Evolutionary conservation across 495 filamentous ascomycete species (phyloP).

Genomic region (Echria macrotheca): DNA sequence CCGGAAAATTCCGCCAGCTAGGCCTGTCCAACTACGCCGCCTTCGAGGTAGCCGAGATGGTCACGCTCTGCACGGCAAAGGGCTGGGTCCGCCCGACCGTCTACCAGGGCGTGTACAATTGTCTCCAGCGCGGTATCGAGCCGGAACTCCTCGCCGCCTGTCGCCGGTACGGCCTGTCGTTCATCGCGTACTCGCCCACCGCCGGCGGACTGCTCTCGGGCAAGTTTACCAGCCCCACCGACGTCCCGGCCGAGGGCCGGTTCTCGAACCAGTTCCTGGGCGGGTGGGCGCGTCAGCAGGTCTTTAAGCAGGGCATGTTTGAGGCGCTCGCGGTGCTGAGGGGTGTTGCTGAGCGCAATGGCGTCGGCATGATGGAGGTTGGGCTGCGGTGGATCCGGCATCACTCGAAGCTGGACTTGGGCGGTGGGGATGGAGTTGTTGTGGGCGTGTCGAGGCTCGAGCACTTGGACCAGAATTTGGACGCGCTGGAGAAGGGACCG

Average conservation of each 20-base stretch:
- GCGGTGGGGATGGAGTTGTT: slow-evolving; percentile 57
- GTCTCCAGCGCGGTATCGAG: slow-evolving; percentile 63
- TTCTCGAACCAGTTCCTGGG: slow-evolving; percentile 46
- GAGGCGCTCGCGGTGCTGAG: slow-evolving; percentile 64
- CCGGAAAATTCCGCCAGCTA: slow-evolving; percentile 72
- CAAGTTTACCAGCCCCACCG: slow-evolving; percentile 46
- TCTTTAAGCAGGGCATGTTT: slow-evolving; percentile 69
- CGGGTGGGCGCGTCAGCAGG: slow-evolving; percentile 58
- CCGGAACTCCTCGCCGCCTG: slow-evolving; percentile 69
- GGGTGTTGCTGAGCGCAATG: slow-evolving; percentile 59
- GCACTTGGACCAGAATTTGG: slow-evolving; percentile 50
- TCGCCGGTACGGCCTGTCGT: slow-evolving; percentile 67
- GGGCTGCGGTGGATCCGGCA: slow-evolving; percentile 72
- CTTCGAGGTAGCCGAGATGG: slow-evolving; percentile 80
- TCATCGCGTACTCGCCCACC: slow-evolving; percentile 75
- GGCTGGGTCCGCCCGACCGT: slow-evolving; percentile 62
- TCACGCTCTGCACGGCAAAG: slow-evolving; percentile 61
- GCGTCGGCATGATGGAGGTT: slow-evolving; percentile 63
- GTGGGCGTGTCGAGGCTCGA: slow-evolving; percentile 47
- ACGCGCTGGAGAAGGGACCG: slow-evolving; percentile 50
- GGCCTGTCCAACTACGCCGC: slow-evolving; percentile 74
- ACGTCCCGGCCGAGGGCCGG: slow-evolving; percentile 57
- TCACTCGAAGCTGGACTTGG: slow-evolving; percentile 64
- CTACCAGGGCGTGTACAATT: slow-evolving; percentile 62
- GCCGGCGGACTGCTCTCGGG: slow-evolving; percentile 73